Evolutionary conservation across 495 filamentous ascomycete species (phyloP).

Genomic region (Neurospora sp.): DNA sequence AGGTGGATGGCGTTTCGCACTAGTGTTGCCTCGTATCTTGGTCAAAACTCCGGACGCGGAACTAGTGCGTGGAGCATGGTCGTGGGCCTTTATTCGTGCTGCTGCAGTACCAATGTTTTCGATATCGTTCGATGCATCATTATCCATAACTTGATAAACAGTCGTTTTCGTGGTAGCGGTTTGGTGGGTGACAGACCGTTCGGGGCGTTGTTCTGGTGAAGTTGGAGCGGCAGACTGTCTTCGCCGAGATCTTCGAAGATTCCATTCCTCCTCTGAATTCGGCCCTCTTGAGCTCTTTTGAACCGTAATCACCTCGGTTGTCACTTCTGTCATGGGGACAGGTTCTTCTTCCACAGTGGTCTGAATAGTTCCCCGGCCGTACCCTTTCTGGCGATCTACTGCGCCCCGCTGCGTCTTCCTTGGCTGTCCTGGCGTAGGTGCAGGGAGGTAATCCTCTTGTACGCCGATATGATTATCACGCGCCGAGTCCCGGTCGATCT

Average conservation of each 20-base stretch:
- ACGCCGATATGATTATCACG: slow-evolving; percentile 37
- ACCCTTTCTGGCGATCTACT: slow-evolving; percentile 42
- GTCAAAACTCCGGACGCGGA: slow-evolving; percentile 57
- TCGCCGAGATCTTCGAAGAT: slow-evolving; percentile 57
- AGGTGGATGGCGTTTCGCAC: slow-evolving; percentile 43
- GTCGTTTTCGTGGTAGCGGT: slow-evolving; percentile 53
- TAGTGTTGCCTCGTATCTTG: slow-evolving; percentile 59
- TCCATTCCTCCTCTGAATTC: slow-evolving; percentile 72
- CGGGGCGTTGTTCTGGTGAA: slow-evolving; percentile 28
- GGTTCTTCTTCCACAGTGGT: slow-evolving; percentile 35
- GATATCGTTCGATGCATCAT: slow-evolving; percentile 44
- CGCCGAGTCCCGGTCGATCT: slow-evolving; percentile 72
- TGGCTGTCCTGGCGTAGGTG: slow-evolving; percentile 91
- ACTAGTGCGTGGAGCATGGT: slow-evolving; percentile 45
- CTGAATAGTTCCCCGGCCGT: slow-evolving; percentile 32
- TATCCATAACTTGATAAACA: slow-evolving; percentile 42
- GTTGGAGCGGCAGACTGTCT: slow-evolving; percentile 35
- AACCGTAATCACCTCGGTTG: slow-evolving; percentile 35
- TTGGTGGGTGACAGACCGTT: slow-evolving; percentile 42
- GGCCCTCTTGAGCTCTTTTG: slow-evolving; percentile 44
- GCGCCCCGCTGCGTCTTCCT: slow-evolving; percentile 60
- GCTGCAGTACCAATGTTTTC: slow-evolving; percentile 39
- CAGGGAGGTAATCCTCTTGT: slow-evolving; percentile 78
- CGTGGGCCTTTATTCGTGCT: slow-evolving; percentile 55
- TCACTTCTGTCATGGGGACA: slow-evolving; percentile 1